Evolutionary conservation across 148 eudicot genomes (phyloP), one percentile per base, ranked within the genome.

Genomic region (Persicaria tinctoria): DNA sequence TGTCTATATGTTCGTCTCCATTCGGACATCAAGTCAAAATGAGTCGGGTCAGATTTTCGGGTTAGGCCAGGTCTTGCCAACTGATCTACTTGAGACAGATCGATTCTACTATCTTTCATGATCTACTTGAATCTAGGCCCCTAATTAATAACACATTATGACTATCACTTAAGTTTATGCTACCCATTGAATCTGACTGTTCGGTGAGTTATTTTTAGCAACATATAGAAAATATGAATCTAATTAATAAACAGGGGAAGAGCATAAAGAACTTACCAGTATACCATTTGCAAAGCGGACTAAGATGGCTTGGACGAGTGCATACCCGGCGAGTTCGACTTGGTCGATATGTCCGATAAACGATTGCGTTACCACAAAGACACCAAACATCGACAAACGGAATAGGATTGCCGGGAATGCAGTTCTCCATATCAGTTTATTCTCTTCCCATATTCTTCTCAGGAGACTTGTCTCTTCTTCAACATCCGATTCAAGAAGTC

Each of bases 321-420:
- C 74, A 72, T 47, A 72, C 4, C 56, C 74, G 7, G 74, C 74
- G 5, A 72, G 74, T 56, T 72, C 74, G 9, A 50, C 41, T 8
- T 71, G 32, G 54, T 5, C 44, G 27, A 71, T 50, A 20, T 71
- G 54, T n/a, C 74, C 74, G 1, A 72, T 23, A 50, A 72, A 72
- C 56, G 74, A 13, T 50, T 72, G 74, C 10, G 74, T 72, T 50
- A 72, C 57, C 8, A 20, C 38, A 20, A 5, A 23, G 1, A 48
- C 55, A 3, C 13, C 74, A 48, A 72, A 72, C 9, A 5, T 48
- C 10, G 74, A 48, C 38, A 72, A 20, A 17, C 57, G 74, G 45
- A 27, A 48, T 51, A 38, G 70, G 17, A 64, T 64, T 64, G 68
- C 68, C 1, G 68, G 68, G 12, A 63, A 63, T 11, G 68, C 74